Evolutionary conservation across 768 basidiomycete genomes (phyloP).

Genomic region (Leccinum olivaceopallidum): DNA sequence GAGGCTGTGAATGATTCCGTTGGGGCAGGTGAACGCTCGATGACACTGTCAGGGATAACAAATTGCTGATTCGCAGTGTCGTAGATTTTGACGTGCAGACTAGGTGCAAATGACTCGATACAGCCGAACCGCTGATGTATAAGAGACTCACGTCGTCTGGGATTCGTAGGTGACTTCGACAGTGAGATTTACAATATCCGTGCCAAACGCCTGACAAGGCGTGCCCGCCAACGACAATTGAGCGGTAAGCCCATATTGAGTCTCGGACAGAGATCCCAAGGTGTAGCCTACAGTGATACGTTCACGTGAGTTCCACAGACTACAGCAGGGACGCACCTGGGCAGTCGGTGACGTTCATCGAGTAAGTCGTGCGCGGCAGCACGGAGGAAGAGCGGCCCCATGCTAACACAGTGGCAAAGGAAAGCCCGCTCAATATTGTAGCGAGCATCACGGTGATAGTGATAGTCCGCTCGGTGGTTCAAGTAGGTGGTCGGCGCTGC

Average conservation of each 20-base stretch:
- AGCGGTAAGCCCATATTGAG: conserved; percentile 51
- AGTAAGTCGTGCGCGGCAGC: conserved; percentile 15
- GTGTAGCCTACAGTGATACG: conserved; percentile 49
- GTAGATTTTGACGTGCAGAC: conserved; percentile 67
- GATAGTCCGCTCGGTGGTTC: neutral
- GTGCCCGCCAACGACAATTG: conserved; percentile 52
- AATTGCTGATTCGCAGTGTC: conserved; percentile 65
- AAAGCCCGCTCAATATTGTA: conserved; percentile 11
- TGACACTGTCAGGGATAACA: conserved; percentile 57
- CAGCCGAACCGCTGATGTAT: neutral
- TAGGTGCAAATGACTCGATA: conserved; percentile 22
- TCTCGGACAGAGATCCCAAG: conserved; percentile 46
- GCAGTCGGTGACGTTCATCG: conserved; percentile 34
- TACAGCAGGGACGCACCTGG: conserved; percentile 27
- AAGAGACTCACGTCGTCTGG: conserved; percentile 41
- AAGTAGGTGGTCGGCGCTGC: neutral
- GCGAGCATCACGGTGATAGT: conserved; percentile 3
- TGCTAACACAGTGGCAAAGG: conserved; percentile 2
- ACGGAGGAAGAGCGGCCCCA: conserved; percentile 13
- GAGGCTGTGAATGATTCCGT: conserved; percentile 34
- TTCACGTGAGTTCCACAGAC: neutral
- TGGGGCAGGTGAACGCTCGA: conserved; percentile 44
- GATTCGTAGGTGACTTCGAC: conserved; percentile 69
- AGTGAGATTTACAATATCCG: conserved; percentile 55
- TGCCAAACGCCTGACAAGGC: conserved; percentile 67